phyloP scores from a whole-genome alignment of 2,329 filamentous ascomycete genomes.

The Ceratocystis huliohia region DNA sequence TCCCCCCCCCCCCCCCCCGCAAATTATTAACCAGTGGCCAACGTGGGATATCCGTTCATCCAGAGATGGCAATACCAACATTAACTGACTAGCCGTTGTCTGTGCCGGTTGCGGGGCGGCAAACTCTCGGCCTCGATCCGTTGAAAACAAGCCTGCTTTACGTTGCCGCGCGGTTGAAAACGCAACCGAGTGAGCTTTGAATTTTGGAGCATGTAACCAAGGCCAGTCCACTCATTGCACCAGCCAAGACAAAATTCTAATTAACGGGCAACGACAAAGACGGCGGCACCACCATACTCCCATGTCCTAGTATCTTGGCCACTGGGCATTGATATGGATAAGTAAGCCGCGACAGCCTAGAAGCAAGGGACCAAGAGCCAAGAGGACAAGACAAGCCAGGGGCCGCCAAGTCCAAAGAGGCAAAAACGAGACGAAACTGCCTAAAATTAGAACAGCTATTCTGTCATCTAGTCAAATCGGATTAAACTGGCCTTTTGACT shows the following conservation, averaged over 20 bases:
- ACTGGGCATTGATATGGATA: too few relatives aligned
- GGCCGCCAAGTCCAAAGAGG: background rate
- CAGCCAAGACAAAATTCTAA: background rate
- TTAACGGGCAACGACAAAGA: too few relatives aligned
- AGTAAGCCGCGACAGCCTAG: background rate
- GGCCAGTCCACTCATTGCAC: background rate
- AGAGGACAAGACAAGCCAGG: background rate
- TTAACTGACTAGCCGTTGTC: background rate
- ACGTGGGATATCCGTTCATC: background rate
- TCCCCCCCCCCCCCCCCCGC: background rate
- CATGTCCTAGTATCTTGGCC: background rate
- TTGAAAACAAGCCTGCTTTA: background rate
- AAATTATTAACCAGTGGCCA: background rate
- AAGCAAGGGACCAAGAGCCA: background rate
- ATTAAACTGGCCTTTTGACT: background rate
- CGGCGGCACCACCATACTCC: background rate
- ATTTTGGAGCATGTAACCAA: too few relatives aligned
- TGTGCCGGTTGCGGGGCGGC: background rate
- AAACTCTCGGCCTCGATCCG: background rate
- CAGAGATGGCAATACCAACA: background rate
- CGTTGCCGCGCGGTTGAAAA: background rate
- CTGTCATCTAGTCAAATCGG: background rate
- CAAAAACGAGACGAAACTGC: background rate
- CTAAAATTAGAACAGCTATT: slow-evolving; percentile 1
- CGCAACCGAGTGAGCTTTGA: background rate